A percentile compares a stretch with the other conserved stretches of the same genome.
Conservation (phyloP, 129 eudicot genomes). For the Silybum marianum region DNA sequence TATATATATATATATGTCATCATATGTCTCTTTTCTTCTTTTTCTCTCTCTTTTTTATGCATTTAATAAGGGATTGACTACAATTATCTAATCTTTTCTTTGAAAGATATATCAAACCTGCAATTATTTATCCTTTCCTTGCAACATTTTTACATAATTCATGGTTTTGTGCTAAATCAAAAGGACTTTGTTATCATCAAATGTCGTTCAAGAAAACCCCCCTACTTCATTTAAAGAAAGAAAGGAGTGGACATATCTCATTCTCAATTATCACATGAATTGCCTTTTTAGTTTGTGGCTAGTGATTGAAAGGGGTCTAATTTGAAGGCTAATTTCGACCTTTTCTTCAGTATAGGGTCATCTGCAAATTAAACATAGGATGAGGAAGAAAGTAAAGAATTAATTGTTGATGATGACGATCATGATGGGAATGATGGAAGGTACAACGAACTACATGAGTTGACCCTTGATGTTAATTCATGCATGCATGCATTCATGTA, state of each 20-base stretch:
- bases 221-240: constrained; percentile 8
- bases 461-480: constrained; percentile 30
- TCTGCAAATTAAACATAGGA: constrained; percentile 1
- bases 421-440: background rate
- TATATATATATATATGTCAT: background rate
- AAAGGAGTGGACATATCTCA: constrained; percentile 17
- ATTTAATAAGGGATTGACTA: background rate
- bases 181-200: constrained; percentile 6
- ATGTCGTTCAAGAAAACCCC: background rate
- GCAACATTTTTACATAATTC: background rate
- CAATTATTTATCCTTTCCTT: background rate
- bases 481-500: constrained; percentile 18
- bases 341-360: constrained; percentile 1
- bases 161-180: background rate
- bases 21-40: background rate
- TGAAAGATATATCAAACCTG: background rate
- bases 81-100: background rate
- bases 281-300: constrained; percentile 28
- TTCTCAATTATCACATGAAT: constrained; percentile 20
- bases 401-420: background rate
- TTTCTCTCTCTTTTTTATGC: background rate
- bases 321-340: background rate
- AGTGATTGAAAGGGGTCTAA: constrained; percentile 18
- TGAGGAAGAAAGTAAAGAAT: background rate
- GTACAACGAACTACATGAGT: constrained; percentile 20